Percentiles rank a stretch among this genome's conserved stretches.
These are phyloP conservation scores for Elymus sibiricus DNA, from an alignment of 176 grass and related monocot species.

Conservation along the genomic window DNA sequence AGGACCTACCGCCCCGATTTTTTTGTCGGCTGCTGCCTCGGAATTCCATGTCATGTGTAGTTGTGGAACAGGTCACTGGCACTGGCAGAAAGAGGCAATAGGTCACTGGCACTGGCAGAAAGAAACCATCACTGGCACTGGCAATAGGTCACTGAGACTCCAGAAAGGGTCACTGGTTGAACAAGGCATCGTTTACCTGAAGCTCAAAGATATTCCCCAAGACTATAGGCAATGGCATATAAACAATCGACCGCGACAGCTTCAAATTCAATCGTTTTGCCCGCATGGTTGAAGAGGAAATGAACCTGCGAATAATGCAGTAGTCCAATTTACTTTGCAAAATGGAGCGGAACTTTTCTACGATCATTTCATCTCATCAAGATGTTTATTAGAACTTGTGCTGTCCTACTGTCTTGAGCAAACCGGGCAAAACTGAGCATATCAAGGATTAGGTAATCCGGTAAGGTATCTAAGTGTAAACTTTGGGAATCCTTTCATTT, in stretches of 20 bases:
- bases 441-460: too few relatives aligned
- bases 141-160: background rate
- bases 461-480: too few relatives aligned
- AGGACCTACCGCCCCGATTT: background rate
- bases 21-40: background rate
- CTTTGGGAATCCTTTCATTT: too few relatives aligned
- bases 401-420: too few relatives aligned
- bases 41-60: background rate
- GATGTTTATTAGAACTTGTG: too few relatives aligned
- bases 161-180: background rate
- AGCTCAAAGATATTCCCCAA: background rate
- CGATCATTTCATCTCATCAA: background rate
- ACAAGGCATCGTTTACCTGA: background rate
- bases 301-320: background rate
- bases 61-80: slow-evolving; percentile 16
- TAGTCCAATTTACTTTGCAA: background rate
- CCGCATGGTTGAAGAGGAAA: background rate
- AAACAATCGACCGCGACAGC: background rate
- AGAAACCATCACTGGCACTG: background rate
- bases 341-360: background rate
- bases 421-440: too few relatives aligned
- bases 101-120: background rate
- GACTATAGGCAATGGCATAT: background rate
- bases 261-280: background rate
- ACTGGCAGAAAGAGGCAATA: background rate